Evolutionary conservation across 176 grass and related monocot species (phyloP).

Genomic region (Hordeum vulgare): DNA sequence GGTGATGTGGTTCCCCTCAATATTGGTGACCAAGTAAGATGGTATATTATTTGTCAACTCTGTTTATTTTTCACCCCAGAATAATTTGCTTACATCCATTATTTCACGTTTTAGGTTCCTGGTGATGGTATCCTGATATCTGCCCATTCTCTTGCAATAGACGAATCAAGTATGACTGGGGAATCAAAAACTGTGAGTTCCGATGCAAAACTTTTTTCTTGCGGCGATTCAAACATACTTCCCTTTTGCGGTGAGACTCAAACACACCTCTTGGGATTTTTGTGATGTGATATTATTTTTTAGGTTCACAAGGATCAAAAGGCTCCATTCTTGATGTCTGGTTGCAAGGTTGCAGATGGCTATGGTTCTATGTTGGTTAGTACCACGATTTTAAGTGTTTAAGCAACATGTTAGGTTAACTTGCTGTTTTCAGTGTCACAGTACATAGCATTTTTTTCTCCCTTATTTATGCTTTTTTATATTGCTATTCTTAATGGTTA

Average conservation of each 20-base stretch:
- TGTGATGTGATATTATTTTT: constrained; percentile 14
- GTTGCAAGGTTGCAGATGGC: constrained; percentile 96
- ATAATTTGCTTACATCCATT: constrained; percentile 28
- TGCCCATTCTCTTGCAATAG: constrained; percentile 95
- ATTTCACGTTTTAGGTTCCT: constrained; percentile 57
- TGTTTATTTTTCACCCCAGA: constrained; percentile 7
- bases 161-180: constrained; percentile 98
- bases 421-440: constrained; percentile 3
- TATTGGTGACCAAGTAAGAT: constrained; percentile 97
- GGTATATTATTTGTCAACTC: constrained; percentile 30
- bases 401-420: constrained; percentile 5
- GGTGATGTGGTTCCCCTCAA: constrained; percentile 93
- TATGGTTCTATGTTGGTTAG: constrained; percentile 97
- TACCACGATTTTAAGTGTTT: constrained; percentile 6
- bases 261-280: not conserved
- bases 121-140: constrained; percentile 88
- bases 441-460: not conserved
- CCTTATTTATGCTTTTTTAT: constrained; percentile 13
- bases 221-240: not conserved
- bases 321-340: constrained; percentile 91
- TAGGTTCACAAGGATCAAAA: constrained; percentile 90
- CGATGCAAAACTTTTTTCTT: not conserved
- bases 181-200: constrained; percentile 81
- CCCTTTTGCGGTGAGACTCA: not conserved
- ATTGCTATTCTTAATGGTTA: not conserved